Percentiles rank a stretch among this genome's conserved stretches.
These are phyloP conservation scores for Neurospora cerealis DNA, from an alignment of 495 filamentous ascomycete species.

Conservation along the genomic window DNA sequence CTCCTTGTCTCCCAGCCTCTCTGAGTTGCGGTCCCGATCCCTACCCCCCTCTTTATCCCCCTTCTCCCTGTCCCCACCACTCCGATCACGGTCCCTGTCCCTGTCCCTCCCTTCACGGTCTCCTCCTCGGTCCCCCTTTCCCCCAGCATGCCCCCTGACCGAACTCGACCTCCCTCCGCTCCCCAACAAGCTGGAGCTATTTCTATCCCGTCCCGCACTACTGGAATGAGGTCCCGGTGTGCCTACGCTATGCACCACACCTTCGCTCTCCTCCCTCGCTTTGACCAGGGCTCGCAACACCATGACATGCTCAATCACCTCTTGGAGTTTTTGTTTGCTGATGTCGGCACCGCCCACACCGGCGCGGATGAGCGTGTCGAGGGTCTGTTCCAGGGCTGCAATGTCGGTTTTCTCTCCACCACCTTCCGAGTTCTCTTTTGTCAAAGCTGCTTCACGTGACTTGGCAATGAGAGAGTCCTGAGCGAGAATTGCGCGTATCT, in stretches of 20 bases:
- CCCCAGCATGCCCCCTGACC: background rate
- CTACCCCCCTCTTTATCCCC: background rate
- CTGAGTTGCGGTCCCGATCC: slow-evolving; percentile 34
- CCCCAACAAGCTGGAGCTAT: background rate
- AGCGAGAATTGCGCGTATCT: slow-evolving; percentile 25
- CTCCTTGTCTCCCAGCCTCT: background rate
- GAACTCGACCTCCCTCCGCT: background rate
- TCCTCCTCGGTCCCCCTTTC: background rate
- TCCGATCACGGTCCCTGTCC: background rate
- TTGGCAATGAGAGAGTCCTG: slow-evolving; percentile 37
- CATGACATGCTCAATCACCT: slow-evolving; percentile 35
- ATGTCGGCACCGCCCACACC: slow-evolving; percentile 34
- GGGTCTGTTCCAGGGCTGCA: slow-evolving; percentile 25
- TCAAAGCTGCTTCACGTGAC: background rate
- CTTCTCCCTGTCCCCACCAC: background rate
- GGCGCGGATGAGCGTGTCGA: slow-evolving; percentile 30
- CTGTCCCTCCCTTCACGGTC: background rate
- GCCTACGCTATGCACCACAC: slow-evolving; percentile 30
- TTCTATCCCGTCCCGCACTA: background rate
- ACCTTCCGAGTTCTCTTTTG: slow-evolving; percentile 10
- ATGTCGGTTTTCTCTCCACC: slow-evolving; percentile 11
- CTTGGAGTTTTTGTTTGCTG: slow-evolving; percentile 24
- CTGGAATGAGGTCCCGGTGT: slow-evolving; percentile 15
- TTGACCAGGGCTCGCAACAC: slow-evolving; percentile 35
- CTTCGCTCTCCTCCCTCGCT: slow-evolving; percentile 48